A percentile compares a stretch with the other conserved stretches of the same genome.
phyloP scores from a whole-genome alignment of 345 rosid species.

The Pistacia atlantica region DNA sequence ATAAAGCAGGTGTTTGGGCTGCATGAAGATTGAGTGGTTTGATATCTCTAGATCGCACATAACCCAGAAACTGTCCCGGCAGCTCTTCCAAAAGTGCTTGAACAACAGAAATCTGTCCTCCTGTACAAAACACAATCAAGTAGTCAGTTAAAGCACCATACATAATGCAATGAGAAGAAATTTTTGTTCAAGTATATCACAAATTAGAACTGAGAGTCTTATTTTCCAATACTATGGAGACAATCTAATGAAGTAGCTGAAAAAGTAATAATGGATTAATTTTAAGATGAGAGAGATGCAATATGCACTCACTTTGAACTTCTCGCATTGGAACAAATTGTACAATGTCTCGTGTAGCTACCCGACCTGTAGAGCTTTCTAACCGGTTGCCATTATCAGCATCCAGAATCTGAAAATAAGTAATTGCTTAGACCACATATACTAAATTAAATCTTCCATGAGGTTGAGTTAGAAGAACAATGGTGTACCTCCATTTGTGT shows the following conservation, averaged over 20 bases:
- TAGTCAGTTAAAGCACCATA: not conserved
- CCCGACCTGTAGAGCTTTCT: slow-evolving; percentile 74
- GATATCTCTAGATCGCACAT: slow-evolving; percentile 60
- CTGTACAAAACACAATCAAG: slow-evolving; percentile 27
- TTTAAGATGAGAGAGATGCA: not conserved
- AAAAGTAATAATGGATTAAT: too few species aligned
- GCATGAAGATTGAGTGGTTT: slow-evolving; percentile 36
- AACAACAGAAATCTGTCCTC: slow-evolving; percentile 68
- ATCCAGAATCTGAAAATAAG: slow-evolving; percentile 29
- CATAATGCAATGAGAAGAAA: not conserved
- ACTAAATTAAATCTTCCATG: too few species aligned
- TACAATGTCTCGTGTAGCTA: slow-evolving; percentile 86
- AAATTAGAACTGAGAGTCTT: too few species aligned
- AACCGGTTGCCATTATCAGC: slow-evolving; percentile 72
- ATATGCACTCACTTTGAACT: slow-evolving; percentile 60
- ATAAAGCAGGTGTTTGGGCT: slow-evolving; percentile 9
- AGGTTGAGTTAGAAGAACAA: not conserved
- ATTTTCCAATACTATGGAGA: too few species aligned
- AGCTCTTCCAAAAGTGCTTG: slow-evolving; percentile 84
- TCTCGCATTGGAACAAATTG: slow-evolving; percentile 86
- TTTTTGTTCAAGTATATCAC: not conserved
- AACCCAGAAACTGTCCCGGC: slow-evolving; percentile 80
- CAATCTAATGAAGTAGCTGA: too few species aligned
- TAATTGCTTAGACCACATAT: too few species aligned
- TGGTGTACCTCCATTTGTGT: slow-evolving; percentile 83